phyloP scores from a whole-genome alignment of 345 rosid genomes.

The Brassica nigra region DNA sequence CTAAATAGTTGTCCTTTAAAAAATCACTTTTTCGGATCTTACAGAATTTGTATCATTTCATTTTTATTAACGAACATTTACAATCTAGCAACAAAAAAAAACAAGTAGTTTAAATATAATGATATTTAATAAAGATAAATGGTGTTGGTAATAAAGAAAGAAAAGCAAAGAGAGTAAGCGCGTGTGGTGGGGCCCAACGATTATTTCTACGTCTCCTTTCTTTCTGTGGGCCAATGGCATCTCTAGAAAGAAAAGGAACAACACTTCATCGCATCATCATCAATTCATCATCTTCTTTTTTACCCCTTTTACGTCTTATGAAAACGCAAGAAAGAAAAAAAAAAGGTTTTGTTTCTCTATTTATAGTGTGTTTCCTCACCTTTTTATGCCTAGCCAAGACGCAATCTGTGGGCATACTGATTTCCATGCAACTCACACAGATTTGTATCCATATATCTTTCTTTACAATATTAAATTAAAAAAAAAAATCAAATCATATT shows the following conservation, averaged over 20 bases:
- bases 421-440: conserved; percentile 10
- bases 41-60: too few species aligned
- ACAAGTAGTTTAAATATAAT: background rate
- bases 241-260: background rate
- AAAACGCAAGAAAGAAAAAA: background rate
- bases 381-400: background rate
- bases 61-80: too few species aligned
- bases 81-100: too few species aligned
- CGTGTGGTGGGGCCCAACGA: conserved; percentile 25
- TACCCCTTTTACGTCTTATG: background rate
- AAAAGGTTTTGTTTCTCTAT: conserved; percentile 16
- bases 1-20: too few species aligned
- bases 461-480: background rate
- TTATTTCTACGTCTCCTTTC: conserved; percentile 11
- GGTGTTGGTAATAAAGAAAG: background rate
- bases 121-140: background rate
- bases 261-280: conserved; percentile 17
- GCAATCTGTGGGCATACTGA: background rate
- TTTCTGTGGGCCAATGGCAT: background rate
- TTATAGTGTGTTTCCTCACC: conserved; percentile 11
- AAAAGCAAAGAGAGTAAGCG: conserved; percentile 33
- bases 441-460: background rate
- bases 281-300: too few species aligned
- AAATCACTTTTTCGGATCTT: too few species aligned
- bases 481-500: background rate